Evolutionary conservation across 768 basidiomycete species (phyloP), one percentile per base, ranked within the genome.

Genomic region (Suillus subalutaceus): DNA sequence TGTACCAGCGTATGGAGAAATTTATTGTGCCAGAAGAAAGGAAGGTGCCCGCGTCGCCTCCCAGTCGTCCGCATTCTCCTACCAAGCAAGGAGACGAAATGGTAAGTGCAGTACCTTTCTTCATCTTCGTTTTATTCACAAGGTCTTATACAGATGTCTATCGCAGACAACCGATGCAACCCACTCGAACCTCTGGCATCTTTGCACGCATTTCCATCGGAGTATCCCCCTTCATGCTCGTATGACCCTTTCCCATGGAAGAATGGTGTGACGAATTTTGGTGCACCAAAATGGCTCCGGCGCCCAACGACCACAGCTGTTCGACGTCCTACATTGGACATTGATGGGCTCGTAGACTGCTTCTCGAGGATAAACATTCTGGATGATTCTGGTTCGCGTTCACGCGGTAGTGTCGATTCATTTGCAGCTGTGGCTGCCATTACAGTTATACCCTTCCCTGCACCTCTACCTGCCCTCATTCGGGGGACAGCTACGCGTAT

Each of bases 1-100:
- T 80, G 13, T 74, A 73, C 40, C 62, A 68, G 23, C 64, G 66
- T 18, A 79, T 79, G 77, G 63, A 70, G 2, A 68, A 62, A 23
- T 77, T 70, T 16, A 63, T 72, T 20, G 63, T 78, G 18, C 75
- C 74, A 1, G 68, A 65, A 20, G 48, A 44, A 20, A 43, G 74
- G 48, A 41, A 30, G 13, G 40, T 10, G 18, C 69, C 69, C 5
- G 41, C 61, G 15, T 1, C 63, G 26, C 3, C 32, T 59, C 18
- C 26, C 30, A 1, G 67, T 70, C 18, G 43, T 48, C 43, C 58
- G 0, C 67, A 72, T 7, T 64, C 56, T 4, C 67, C 69, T 16
- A 71, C 70, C 40, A 63, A 65, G 12, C 68, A 67, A 15, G 57
- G 64, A 26, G 64, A 20, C 60, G 67, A 38, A 68, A 65, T 61